A percentile compares a stretch with the other conserved stretches of the same genome.
Evolutionary conservation across 352 stramenopile genomes (phyloP).

Genomic region (Thraustochytrium striatum): DNA sequence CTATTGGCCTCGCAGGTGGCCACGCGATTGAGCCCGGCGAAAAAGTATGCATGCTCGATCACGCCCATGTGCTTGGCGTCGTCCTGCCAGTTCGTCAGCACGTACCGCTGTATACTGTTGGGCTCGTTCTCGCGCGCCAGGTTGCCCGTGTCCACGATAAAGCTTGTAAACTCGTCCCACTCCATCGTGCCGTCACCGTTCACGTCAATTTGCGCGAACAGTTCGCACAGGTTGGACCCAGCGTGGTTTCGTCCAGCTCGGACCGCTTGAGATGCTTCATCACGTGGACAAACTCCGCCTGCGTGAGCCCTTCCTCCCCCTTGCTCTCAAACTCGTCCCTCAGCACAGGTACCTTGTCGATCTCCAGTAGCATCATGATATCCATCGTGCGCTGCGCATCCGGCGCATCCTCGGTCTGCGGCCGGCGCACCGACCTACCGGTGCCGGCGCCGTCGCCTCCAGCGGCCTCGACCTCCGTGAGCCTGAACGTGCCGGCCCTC

Average conservation of each 20-base stretch:
- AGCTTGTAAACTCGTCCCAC: slow-evolving; percentile 83
- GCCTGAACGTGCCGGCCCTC: too few species aligned
- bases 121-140: slow-evolving; percentile 72
- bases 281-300: slow-evolving; percentile 76
- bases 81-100: slow-evolving; percentile 70
- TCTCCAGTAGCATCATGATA: slow-evolving; percentile 85
- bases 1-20: slow-evolving; percentile 71
- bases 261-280: slow-evolving; percentile 65
- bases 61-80: slow-evolving; percentile 74
- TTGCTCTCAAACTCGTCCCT: slow-evolving; percentile 75
- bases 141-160: slow-evolving; percentile 79
- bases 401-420: not conserved
- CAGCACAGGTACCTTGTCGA: slow-evolving; percentile 75
- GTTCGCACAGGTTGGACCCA: slow-evolving; percentile 74
- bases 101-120: slow-evolving; percentile 77
- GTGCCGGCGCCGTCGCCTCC: too few species aligned
- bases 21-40: slow-evolving; percentile 64
- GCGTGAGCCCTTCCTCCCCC: slow-evolving; percentile 65
- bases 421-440: too few species aligned
- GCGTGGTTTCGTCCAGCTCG: slow-evolving; percentile 69
- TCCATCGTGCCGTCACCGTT: slow-evolving; percentile 83
- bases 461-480: too few species aligned
- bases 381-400: slow-evolving; percentile 55
- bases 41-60: slow-evolving; percentile 78
- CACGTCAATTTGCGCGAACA: slow-evolving; percentile 83